Evolutionary conservation across 805 yeast species (phyloP), one percentile per base, ranked within the genome.

Genomic region (Jamesozyma jinghongensis): DNA sequence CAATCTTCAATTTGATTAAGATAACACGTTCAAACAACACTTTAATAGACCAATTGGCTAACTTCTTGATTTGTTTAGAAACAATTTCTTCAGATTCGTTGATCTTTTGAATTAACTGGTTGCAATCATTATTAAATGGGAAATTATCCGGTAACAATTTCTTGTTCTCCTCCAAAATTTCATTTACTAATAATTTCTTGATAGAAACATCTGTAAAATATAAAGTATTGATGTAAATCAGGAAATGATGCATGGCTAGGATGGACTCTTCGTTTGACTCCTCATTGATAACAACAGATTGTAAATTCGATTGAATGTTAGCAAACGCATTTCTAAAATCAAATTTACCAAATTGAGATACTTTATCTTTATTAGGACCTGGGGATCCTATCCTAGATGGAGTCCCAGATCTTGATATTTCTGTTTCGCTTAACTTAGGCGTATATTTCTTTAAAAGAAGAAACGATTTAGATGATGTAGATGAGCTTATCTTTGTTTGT

Each of bases 201-300:
- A 83, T 67, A 52, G 85, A 83, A 6, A 66, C 69, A 18, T 73
- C 70, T 19, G 83, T 78, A 33, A 79, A 63, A 10, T 81, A 76
- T 4, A 87, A 66, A 1, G 94, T 79, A 60, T 90, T 88, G 44
- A 87, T 65, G 43, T 81, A 74, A 1, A 84, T 65, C 32, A 86
- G 63, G 54, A 77, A 87, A 13, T 73, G 74, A 26, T 75, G 70
- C 13, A 84, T 58, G 42, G 74, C 70, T 3, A 61, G 38, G 5
- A 60, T 52, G 29, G 50, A 49, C 32, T 54, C 55, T 34, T 51
- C 57, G 3, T 50, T 50, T 8, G 42, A 44, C 18, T 58, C 62
- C 25, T 57, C 61, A 34, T 54, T 59, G 2, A 54, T 52, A 4
- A 57, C 59, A 4, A 55, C 63, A 19, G 62, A 53, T 36, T 58